Base-by-base conservation (phyloP, 2,329 filamentous ascomycete species). In the Leptographium lundbergii region DNA sequence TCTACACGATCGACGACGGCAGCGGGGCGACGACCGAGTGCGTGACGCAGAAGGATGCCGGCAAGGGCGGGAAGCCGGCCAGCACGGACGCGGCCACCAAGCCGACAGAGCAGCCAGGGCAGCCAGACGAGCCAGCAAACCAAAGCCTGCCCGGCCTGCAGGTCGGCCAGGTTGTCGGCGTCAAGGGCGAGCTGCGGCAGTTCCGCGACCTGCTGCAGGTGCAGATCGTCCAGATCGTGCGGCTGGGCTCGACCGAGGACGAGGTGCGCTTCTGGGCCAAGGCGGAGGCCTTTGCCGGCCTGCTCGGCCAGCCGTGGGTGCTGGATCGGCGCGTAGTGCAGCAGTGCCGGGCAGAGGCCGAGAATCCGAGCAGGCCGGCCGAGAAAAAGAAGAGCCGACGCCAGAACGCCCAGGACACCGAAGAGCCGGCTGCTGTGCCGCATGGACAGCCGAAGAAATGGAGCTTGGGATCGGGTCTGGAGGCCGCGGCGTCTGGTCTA, bases 1-100 rank as follows among this genome's bases (percentile, higher is more conserved):
- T 80, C 48, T 83, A 79, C 65, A 84, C 78, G 2, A 69, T 87
- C n/a, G 84, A 87, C 64, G 84, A 87, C 68, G 81, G 83, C 67
- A 85, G 80, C 63, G 84, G 84, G 17, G 70, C 70, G 27, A 82
- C 78, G 60, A 79, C 86, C 25, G 78, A 85, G 61, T 78, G 75
- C 57, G 62, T 68, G n/a, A 27, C 22, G 6, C 29, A 55, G 54
- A 24, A n/a, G 42, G 42, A 45, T 2, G 19, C 42, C 6, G 42
- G 7, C 42, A 1, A 4, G 19, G 19, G 42, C 42, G 42, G n/a
- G 14, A 48, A 34, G 24, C 14, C 51, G 27, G 19, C 29, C 24
- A 57, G 24, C 32, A 14, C 55, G 2, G 6, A 54, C 19, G 27
- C 36, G 10, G 29, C 24, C n/a, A n/a, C n/a, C n/a, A n/a, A n/a